Evolutionary conservation across 805 yeast species (phyloP), one percentile per base, ranked within the genome.

Genomic region (Yamadazyma takamatsuzukensis): DNA sequence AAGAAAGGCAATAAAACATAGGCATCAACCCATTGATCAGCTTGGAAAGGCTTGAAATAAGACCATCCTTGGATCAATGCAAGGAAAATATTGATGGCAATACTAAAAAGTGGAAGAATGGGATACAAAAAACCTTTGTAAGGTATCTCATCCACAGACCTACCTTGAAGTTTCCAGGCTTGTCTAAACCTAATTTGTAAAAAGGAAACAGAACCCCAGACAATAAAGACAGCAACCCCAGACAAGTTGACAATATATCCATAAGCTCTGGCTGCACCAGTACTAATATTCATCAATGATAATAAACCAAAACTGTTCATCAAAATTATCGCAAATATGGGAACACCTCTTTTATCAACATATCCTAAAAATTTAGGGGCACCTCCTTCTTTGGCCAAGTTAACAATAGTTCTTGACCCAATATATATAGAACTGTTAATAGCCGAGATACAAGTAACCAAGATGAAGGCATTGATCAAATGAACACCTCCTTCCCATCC

Each of bases 31-130:
- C 59, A 65, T 38, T 59, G 54, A 11, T 48, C 57, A 6, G 65
- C 69, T 30, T 64, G 63, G 45, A 76, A 80, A 2, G 85, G 86
- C 33, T 67, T 64, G 38, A 80, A 71, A 23, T 71, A 62, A 2
- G 80, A 61, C 83, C 84, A 80, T 5, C 85, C 83, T 53, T 80
- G 86, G 17, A 80, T 70, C 19, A 78, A 50, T 2, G 74, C 78
- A 36, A 80, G 56, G 34, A 80, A 68, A 2, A 68, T 40, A 47
- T 74, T 78, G 29, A 75, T 59, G 3, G 59, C 40, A 6, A 80
- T 53, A 8, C 81, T 78, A 22, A 70, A 48, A 14, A 61, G 58
- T 2, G 81, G 75, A 15, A 68, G 54, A 42, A 50, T 54, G 2
- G 87, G 87, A 49, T 60, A 76, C 48, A 68, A 59, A 29, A 54